These are phyloP conservation scores for Alternaria panax DNA, from an alignment of 2,329 filamentous ascomycete genomes.

Conservation along the genomic window DNA sequence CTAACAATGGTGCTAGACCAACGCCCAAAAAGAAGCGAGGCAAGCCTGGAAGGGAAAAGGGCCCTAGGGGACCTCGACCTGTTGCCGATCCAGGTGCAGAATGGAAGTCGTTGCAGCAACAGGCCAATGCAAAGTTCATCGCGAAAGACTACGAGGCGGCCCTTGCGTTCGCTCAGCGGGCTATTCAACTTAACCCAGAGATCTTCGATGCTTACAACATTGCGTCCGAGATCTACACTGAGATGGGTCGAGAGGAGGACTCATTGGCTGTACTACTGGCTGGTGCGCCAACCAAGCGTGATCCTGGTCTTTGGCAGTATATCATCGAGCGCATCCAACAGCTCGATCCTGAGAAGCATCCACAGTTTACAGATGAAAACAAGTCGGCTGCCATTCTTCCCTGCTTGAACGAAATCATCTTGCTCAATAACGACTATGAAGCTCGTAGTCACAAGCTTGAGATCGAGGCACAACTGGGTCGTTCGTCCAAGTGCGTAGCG, in stretches of 20 bases:
- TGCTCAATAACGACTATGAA: constrained; percentile 61
- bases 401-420: constrained; percentile 58
- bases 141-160: constrained; percentile 64
- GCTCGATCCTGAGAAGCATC: constrained; percentile 49
- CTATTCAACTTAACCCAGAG: constrained; percentile 62
- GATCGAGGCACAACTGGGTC: constrained; percentile 59
- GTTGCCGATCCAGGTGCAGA: constrained; percentile 73
- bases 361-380: constrained; percentile 35
- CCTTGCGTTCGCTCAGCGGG: constrained; percentile 42
- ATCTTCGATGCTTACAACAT: constrained; percentile 68
- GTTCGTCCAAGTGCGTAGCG: constrained; percentile 42
- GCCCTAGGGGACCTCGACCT: constrained; percentile 57
- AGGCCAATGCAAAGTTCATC: constrained; percentile 73
- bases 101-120: constrained; percentile 71
- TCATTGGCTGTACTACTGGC: constrained; percentile 64
- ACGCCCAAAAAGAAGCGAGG: constrained; percentile 33
- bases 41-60: constrained; percentile 38
- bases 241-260: constrained; percentile 64
- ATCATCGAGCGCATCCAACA: constrained; percentile 63
- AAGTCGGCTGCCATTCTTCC: constrained; percentile 40
- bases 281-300: constrained; percentile 65
- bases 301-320: constrained; percentile 64
- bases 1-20: constrained; percentile 22
- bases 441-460: constrained; percentile 64
- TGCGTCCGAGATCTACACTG: constrained; percentile 65